Evolutionary conservation across 108 stramenopile genomes (phyloP).

Genomic region (Pseudonitzschia delicatissima): DNA sequence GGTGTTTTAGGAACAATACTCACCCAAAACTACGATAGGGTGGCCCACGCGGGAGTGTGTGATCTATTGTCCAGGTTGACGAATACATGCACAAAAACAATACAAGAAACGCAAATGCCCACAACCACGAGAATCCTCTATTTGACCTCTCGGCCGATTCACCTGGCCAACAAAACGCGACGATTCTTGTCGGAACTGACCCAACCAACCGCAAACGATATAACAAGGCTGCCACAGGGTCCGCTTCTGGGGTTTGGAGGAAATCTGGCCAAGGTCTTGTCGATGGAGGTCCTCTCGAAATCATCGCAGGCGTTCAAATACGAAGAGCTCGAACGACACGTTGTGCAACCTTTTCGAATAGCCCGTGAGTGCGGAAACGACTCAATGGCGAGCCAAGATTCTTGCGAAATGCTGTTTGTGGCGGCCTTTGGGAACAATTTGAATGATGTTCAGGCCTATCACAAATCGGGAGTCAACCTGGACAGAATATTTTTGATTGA

Average conservation of each 20-base stretch:
- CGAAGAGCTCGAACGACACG: constrained; percentile 50
- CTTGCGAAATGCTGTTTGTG: constrained; percentile 37
- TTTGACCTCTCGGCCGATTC: constrained; percentile 66
- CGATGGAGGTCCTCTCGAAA: constrained; percentile 60
- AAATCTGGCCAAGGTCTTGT: constrained; percentile 47
- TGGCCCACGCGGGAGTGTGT: constrained; percentile 61
- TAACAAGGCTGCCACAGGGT: constrained; percentile 48
- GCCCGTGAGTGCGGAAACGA: not conserved
- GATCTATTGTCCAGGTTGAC: constrained; percentile 44
- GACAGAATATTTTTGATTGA: constrained; percentile 69
- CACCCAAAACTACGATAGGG: constrained; percentile 44
- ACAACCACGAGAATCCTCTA: constrained; percentile 46
- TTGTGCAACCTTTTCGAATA: constrained; percentile 57
- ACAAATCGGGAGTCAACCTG: constrained; percentile 59
- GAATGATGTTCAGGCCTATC: constrained; percentile 68
- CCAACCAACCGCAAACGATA: constrained; percentile 3
- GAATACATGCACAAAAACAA: not conserved
- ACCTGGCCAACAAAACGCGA: constrained; percentile 50
- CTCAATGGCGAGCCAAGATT: not conserved
- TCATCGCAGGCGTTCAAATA: constrained; percentile 62
- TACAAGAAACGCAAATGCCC: not conserved
- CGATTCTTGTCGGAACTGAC: constrained; percentile 41
- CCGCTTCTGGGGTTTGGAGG: constrained; percentile 68
- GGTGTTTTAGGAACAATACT: constrained; percentile 67
- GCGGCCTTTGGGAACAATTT: constrained; percentile 78